Base-by-base conservation (phyloP, 306 rosid species). In the Glycine latifolia region DNA sequence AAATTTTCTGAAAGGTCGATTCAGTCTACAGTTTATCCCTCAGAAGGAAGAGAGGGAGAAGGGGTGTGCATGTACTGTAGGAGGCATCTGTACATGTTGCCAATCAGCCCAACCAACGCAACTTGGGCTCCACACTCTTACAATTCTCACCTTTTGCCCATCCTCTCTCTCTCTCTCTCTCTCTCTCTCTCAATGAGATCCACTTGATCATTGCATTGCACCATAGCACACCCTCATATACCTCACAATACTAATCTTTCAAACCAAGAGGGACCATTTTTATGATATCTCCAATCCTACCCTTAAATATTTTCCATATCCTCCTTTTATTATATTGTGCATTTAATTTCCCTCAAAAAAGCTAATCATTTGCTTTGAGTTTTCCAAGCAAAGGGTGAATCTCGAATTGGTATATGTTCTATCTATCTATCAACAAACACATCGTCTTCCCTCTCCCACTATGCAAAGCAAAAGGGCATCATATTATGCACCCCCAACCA, bases 361-460 rank as follows among this genome's bases (percentile, higher is more conserved):
- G 87, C 81, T 89, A 91, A 89, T 89, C 86, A 91, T 91, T 89
- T 86, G 86, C 80, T 82, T 88, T 85, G 88, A 84, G 85, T 81
- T 88, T 86, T 83, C 85, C 83, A 55, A 83, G 80, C 76, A 75
- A 37, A 76, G 56, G 81, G 85, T 90, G 86, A 85, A 89, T 85
- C 88, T 79, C 71, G 87, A 82, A 81, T 69, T 83, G 89, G 91
- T 84, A 91, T 86, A 91, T 82, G 92, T 89, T 89, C 92, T 85
- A 72, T 89, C 88, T 71, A 76, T 89, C 88, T 67, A 76, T 87
- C 87, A 74, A 73, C 76, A 61, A 84, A 84, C 87, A 79, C 81
- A 63, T 46, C 43, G 46, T 53, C 88, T 62, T 4, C 5, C 88
- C 92, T 20, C 12, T 50, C 63, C 77, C 77, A 81, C 89, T 89